These are phyloP conservation scores for Stylonectria norvegica DNA, from an alignment of 2,329 filamentous ascomycete species.

Conservation along the genomic window DNA sequence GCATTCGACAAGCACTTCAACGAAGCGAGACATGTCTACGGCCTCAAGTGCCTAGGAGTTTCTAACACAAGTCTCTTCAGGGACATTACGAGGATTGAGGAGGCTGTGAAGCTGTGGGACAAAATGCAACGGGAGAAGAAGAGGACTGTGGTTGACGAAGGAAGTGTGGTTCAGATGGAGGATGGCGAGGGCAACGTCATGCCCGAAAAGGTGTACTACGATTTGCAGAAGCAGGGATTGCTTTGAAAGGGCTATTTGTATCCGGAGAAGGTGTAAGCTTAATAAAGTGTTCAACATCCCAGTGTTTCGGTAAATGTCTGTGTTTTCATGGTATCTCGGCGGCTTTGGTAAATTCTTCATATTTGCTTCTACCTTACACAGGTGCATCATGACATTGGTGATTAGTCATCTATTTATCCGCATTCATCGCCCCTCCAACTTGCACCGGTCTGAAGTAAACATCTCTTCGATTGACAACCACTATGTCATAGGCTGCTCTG, in stretches of 20 bases:
- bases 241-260: constrained; percentile 46
- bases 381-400: no score
- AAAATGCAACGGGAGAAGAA: constrained; percentile 87
- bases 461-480: constrained; percentile 3
- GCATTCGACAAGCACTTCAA: constrained; percentile 99
- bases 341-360: no score
- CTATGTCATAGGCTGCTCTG: constrained; percentile 1
- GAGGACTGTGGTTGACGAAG: constrained; percentile 69
- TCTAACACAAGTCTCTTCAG: constrained; percentile 87
- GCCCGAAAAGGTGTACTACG: constrained; percentile 97
- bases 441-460: constrained; percentile 13
- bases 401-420: constrained; percentile 21
- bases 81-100: constrained; percentile 89
- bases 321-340: constrained; percentile 7
- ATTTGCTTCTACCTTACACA: no score
- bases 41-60: constrained; percentile 89
- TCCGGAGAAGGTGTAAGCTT: no score
- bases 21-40: constrained; percentile 88
- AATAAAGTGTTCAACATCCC: no score
- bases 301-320: not conserved
- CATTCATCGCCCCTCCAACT: constrained; percentile 21
- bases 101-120: constrained; percentile 85
- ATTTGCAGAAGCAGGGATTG: constrained; percentile 88
- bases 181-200: constrained; percentile 97
- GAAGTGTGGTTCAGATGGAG: constrained; percentile 96